A percentile compares a stretch with the other conserved stretches of the same genome.
These are phyloP conservation scores for Veloboletus limbatus DNA, from an alignment of 1,284 basidiomycete species.

Conservation along the genomic window DNA sequence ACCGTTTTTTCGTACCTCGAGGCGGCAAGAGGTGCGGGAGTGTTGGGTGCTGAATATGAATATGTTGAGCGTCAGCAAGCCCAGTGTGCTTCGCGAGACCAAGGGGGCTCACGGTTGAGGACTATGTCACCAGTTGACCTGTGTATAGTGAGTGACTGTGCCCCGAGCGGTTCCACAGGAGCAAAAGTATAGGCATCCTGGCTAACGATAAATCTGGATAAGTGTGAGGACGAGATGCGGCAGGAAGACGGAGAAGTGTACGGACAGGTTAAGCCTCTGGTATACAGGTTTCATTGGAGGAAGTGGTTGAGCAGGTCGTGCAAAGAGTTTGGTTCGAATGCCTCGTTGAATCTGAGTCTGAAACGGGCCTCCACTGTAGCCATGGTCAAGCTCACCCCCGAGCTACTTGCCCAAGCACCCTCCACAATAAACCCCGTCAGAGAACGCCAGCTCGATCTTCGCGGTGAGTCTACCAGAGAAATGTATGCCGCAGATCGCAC, in stretches of 20 bases:
- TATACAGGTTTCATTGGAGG: constrained; percentile 61
- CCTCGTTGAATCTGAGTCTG: constrained; percentile 49
- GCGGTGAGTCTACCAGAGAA: constrained; percentile 59
- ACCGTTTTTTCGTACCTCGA: constrained; percentile 59
- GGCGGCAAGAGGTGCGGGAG: constrained; percentile 49
- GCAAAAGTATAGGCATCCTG: constrained; percentile 77
- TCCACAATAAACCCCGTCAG: constrained; percentile 87
- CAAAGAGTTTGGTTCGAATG: constrained; percentile 8
- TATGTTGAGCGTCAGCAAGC: constrained; percentile 6
- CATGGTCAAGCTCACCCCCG: constrained; percentile 89
- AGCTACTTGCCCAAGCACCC: constrained; percentile 76
- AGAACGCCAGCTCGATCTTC: constrained; percentile 91
- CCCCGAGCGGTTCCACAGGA: constrained; percentile 59
- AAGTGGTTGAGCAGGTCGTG: constrained; percentile 11
- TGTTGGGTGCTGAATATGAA: constrained; percentile 52
- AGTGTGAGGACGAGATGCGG: constrained; percentile 5
- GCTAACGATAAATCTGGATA: constrained; percentile 57
- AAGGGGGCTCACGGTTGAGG: constrained; percentile 55
- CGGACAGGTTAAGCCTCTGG: constrained; percentile 68
- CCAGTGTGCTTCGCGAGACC: neutral
- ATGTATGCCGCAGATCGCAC: constrained; percentile 23
- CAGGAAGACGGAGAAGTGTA: constrained; percentile 1
- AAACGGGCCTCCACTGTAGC: constrained; percentile 31
- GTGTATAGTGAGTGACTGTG: constrained; percentile 66
- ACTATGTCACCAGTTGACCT: constrained; percentile 70